Conservation (phyloP, 1,284 basidiomycete species). For the Puccinia triticina region DNA sequence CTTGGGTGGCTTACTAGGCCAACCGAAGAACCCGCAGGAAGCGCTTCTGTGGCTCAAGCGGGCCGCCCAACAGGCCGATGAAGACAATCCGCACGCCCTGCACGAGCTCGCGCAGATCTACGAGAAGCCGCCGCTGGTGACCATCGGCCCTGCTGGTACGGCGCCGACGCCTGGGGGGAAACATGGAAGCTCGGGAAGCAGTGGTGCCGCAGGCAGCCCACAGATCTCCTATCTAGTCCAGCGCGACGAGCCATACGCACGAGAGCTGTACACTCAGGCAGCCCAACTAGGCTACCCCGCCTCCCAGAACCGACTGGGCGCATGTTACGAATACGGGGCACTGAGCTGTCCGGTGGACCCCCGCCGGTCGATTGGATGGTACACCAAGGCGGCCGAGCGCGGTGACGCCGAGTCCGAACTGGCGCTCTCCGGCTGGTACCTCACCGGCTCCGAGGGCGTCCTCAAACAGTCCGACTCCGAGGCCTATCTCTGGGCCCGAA, state of each 20-base stretch:
- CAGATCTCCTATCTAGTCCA: slow-evolving; percentile 35
- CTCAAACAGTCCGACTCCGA: slow-evolving; percentile 96
- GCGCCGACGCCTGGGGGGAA: slow-evolving; percentile 52
- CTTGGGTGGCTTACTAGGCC: slow-evolving; percentile 79
- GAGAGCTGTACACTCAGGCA: slow-evolving; percentile 85
- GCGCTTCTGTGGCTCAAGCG: slow-evolving; percentile 92
- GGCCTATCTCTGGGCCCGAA: slow-evolving; percentile 71
- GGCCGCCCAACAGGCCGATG: slow-evolving; percentile 95
- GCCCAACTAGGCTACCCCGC: slow-evolving; percentile 92
- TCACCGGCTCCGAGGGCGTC: slow-evolving; percentile 73
- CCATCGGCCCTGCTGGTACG: slow-evolving; percentile 62
- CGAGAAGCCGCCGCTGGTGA: slow-evolving; percentile 68
- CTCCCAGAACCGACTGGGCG: slow-evolving; percentile 91
- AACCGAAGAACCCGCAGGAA: slow-evolving; percentile 83
- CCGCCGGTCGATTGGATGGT: slow-evolving; percentile 92
- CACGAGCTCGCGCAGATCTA: slow-evolving; percentile 93
- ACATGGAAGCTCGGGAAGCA: slow-evolving; percentile 67
- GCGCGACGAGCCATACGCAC: slow-evolving; percentile 75
- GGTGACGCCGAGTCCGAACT: slow-evolving; percentile 92
- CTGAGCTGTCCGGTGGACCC: slow-evolving; percentile 91
- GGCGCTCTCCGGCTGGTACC: slow-evolving; percentile 95
- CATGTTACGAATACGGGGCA: slow-evolving; percentile 89
- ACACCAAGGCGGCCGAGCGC: slow-evolving; percentile 94
- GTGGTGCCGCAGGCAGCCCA: slow-evolving; percentile 43
- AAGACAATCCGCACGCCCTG: slow-evolving; percentile 95